Evolutionary conservation across 2,329 filamentous ascomycete species (phyloP), one percentile per base, ranked within the genome.

Genomic region (Calcarisporium arbuscula): DNA sequence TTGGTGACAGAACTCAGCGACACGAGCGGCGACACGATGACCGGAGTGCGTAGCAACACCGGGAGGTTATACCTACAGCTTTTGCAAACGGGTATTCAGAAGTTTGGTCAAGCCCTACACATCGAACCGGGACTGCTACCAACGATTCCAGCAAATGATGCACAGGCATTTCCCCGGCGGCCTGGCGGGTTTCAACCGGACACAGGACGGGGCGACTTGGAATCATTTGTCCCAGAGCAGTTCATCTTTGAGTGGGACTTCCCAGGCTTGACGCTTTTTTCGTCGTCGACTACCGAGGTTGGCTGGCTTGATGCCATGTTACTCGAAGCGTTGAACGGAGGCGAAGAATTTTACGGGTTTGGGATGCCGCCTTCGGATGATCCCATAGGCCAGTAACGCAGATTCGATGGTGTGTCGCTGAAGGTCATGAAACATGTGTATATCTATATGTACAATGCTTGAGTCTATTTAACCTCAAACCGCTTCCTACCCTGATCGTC

Each of bases 221-320:
- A 74, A 34, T 64, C 62, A 8, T 75, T 74, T 50, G 61, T 70
- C 1, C 71, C 70, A 0, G 66, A 67, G 41, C 67, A 75, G 37
- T 75, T 75, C 40, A 62, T 72, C 0, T 67, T 72, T n/a, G 70
- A 74, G 38, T 75, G 70, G 71, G 69, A 73, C 39, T 75, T 75
- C 40, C 70, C 71, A 0, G 70, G 69, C 0, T 45, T 75, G 22
- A 72, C 50, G 0, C 67, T 56, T 35, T 75, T 52, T 32, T 55
- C 50, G 2, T 53, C 46, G 5, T 46, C 46, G 2, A 44, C 41
- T 0, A 49, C 46, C 1, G 47, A 48, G 7, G 39, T 46, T 6
- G 44, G 47, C 2, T 53, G 50, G 50, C 34, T 52, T 4, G 49
- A 52, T 25, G 46, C 49, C 18, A 46, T 53, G 19, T 21, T 53